Conservation (phyloP, 225 moss, liverwort and hornwort species). For the Physcomitrium patens region DNA sequence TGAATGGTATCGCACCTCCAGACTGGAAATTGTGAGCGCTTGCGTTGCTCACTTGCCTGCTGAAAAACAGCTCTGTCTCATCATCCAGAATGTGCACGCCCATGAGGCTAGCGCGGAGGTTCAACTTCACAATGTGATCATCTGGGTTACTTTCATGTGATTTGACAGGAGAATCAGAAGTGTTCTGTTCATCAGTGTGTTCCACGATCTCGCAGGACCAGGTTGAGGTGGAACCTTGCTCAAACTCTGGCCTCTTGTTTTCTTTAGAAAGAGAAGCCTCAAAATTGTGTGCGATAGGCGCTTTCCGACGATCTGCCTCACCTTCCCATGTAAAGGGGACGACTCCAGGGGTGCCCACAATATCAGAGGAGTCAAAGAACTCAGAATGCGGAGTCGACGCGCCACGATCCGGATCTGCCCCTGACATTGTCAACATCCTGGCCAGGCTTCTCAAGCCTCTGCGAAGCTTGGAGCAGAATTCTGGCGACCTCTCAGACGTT, state of each 20-base stretch:
- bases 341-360: constrained; percentile 42
- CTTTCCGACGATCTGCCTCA: constrained; percentile 26
- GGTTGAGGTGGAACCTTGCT: constrained; percentile 34
- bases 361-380: constrained; percentile 40
- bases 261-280: constrained; percentile 32
- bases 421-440: constrained; percentile 43
- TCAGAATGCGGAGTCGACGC: constrained; percentile 31
- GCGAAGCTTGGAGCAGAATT: constrained; percentile 53
- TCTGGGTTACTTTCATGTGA: constrained; percentile 27
- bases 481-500: constrained; percentile 33
- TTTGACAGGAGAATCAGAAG: constrained; percentile 4
- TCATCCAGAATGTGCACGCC: constrained; percentile 69
- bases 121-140: constrained; percentile 43
- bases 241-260: constrained; percentile 4
- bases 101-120: constrained; percentile 57
- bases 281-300: constrained; percentile 32
- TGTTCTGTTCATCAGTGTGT: constrained; percentile 12
- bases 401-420: constrained; percentile 36
- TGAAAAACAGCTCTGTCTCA: constrained; percentile 68
- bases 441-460: constrained; percentile 51
- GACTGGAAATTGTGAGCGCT: constrained; percentile 33
- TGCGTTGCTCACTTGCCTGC: constrained; percentile 57
- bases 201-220: constrained; percentile 31
- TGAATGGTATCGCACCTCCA: constrained; percentile 38
- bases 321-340: constrained; percentile 46